Percentiles rank a stretch among this genome's conserved stretches.
phyloP scores from a whole-genome alignment of 441 rosid species.

The Flueggea neowawraea region DNA sequence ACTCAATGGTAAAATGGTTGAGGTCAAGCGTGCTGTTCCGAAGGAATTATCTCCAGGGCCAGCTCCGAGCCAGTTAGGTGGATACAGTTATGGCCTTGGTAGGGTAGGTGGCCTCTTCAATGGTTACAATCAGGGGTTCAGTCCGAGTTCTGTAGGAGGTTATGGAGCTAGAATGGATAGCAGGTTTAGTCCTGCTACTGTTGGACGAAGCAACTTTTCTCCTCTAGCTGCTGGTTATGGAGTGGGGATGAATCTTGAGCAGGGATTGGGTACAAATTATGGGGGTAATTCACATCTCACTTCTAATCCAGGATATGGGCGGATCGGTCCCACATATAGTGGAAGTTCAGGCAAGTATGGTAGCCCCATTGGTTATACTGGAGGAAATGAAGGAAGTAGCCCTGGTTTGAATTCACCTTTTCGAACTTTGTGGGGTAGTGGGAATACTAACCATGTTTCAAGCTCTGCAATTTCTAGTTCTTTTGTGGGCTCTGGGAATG shows the following conservation, averaged over 20 bases:
- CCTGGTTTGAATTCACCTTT: conserved; percentile 70
- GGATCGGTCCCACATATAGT: conserved; percentile 70
- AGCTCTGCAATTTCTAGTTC: conserved; percentile 45
- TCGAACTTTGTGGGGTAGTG: conserved; percentile 79
- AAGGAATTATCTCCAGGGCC: conserved; percentile 87
- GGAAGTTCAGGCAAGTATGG: conserved; percentile 68
- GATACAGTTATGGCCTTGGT: conserved; percentile 61
- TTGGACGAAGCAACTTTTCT: conserved; percentile 65
- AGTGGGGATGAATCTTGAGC: conserved; percentile 71
- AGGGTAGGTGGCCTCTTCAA: conserved; percentile 61
- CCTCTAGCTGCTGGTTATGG: conserved; percentile 60
- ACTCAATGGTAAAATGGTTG: conserved; percentile 92
- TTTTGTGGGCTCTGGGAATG: conserved; percentile 53
- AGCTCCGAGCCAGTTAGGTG: conserved; percentile 65
- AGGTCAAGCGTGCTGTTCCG: conserved; percentile 86
- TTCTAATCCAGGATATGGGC: conserved; percentile 61
- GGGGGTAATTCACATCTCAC: conserved; percentile 52
- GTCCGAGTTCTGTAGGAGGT: conserved; percentile 61
- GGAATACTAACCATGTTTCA: conserved; percentile 45
- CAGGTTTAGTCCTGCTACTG: conserved; percentile 69
- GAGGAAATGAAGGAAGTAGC: conserved; percentile 63
- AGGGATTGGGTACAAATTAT: conserved; percentile 56
- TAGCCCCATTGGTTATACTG: conserved; percentile 60
- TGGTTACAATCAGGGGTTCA: conserved; percentile 74
- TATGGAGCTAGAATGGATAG: conserved; percentile 81